These are phyloP conservation scores for Albizia julibrissin DNA, from an alignment of 306 rosid genomes.

Conservation along the genomic window DNA sequence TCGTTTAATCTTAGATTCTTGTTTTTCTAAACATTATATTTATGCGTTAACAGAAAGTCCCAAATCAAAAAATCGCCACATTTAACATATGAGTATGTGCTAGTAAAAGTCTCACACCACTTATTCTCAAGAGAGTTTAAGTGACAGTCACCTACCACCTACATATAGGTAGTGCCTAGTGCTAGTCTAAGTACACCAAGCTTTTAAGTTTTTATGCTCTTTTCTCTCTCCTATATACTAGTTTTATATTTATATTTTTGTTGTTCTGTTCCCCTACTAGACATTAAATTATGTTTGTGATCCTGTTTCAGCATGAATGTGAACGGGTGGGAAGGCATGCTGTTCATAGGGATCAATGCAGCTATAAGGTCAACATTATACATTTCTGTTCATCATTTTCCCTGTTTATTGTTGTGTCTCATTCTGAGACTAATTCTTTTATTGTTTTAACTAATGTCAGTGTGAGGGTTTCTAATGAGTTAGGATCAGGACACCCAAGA, in stretches of 20 bases:
- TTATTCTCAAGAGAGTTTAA: no score
- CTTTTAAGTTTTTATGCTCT: no score
- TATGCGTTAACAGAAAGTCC: neutral
- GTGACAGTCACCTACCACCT: no score
- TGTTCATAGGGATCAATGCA: constrained; percentile 95
- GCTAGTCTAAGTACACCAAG: no score
- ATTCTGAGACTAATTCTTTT: neutral
- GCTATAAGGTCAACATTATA: constrained; percentile 67
- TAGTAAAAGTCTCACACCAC: no score
- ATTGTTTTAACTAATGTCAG: constrained; percentile 33
- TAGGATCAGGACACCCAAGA: constrained; percentile 87
- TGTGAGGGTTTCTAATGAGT: constrained; percentile 90
- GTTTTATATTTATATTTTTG: neutral
- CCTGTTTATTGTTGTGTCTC: neutral
- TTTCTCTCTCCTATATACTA: no score
- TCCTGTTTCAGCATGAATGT: constrained; percentile 78
- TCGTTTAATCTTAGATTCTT: neutral
- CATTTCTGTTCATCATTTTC: constrained; percentile 4
- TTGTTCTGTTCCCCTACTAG: no score
- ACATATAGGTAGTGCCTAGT: no score
- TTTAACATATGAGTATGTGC: no score
- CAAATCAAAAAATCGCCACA: no score
- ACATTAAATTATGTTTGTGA: neutral
- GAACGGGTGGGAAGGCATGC: constrained; percentile 98
- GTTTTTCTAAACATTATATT: neutral